These are phyloP conservation scores for Hypoxylon perforatum DNA, from an alignment of 495 filamentous ascomycete genomes.

Conservation along the genomic window DNA sequence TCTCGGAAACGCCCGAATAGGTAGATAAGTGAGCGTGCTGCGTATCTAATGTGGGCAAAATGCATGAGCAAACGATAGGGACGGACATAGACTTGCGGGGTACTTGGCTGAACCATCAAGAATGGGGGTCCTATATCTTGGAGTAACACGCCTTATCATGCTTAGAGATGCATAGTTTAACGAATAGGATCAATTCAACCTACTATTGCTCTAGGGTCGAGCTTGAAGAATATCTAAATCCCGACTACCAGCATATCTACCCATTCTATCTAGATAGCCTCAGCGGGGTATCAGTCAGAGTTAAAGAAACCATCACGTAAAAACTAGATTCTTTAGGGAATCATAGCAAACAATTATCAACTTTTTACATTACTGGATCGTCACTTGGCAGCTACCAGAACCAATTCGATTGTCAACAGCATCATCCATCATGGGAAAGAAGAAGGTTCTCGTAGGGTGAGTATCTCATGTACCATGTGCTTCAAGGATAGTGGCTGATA, in stretches of 20 bases:
- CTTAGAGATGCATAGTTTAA: too few species aligned
- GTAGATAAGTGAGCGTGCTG: slow-evolving; percentile 6
- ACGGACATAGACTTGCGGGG: slow-evolving; percentile 21
- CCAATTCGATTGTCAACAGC: neutral
- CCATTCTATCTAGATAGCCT: too few species aligned
- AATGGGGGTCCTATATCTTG: slow-evolving; percentile 24
- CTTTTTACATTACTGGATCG: too few species aligned
- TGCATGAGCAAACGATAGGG: neutral
- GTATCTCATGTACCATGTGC: neutral
- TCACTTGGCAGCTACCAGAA: neutral
- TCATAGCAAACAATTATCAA: too few species aligned
- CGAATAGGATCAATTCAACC: neutral
- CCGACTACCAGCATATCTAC: too few species aligned
- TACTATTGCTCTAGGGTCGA: too few species aligned
- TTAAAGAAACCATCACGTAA: too few species aligned
- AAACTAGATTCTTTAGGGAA: too few species aligned
- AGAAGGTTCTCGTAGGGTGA: slow-evolving; percentile 63
- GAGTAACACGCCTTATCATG: too few species aligned
- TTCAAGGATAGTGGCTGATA: slow-evolving; percentile 18
- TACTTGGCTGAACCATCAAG: slow-evolving; percentile 21
- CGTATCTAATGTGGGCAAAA: slow-evolving; percentile 7
- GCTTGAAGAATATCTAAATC: too few species aligned
- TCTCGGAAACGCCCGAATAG: slow-evolving; percentile 15
- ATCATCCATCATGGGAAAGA: slow-evolving; percentile 65
- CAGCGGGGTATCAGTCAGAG: too few species aligned